A percentile compares a stretch with the other conserved stretches of the same genome.
Conservation (phyloP, 2,329 filamentous ascomycete genomes). For the Escovopsis sp. region DNA sequence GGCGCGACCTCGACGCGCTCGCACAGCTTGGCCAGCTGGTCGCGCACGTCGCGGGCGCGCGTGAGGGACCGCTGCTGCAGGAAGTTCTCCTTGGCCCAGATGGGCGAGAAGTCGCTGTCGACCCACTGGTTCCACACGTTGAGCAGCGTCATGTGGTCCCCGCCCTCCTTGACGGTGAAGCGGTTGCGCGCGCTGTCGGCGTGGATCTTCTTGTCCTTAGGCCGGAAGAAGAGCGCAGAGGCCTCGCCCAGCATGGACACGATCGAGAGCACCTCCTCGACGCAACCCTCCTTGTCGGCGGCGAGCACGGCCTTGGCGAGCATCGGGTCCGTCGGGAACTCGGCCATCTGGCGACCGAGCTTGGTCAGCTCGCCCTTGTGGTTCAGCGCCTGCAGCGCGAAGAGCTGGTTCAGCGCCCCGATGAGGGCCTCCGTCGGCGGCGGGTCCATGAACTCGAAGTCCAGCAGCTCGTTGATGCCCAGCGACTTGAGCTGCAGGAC, state of each 20-base stretch:
- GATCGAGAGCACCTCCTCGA: conserved; percentile 82
- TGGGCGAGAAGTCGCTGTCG: conserved; percentile 72
- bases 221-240: conserved; percentile 79
- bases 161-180: conserved; percentile 81
- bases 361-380: conserved; percentile 81
- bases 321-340: conserved; percentile 88
- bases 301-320: conserved; percentile 79
- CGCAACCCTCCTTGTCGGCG: conserved; percentile 79
- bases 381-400: conserved; percentile 79
- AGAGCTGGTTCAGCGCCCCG: conserved; percentile 76
- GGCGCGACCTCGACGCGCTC: conserved; percentile 78
- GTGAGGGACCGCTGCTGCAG: conserved; percentile 81
- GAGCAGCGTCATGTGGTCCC: conserved; percentile 75
- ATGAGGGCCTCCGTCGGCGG: conserved; percentile 84
- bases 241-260: conserved; percentile 90
- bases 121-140: conserved; percentile 96
- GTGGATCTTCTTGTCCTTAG: conserved; percentile 94
- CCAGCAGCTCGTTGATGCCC: conserved; percentile 80
- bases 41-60: conserved; percentile 77
- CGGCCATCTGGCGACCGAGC: conserved; percentile 83
- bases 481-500: conserved; percentile 79
- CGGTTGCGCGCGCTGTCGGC: conserved; percentile 80
- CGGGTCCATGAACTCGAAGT: conserved; percentile 94
- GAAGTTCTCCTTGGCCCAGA: conserved; percentile 90
- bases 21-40: conserved; percentile 83